Percentiles rank a stretch among this genome's conserved stretches.
Conservation (phyloP, 768 basidiomycete genomes). For the Tylopilus sp. region DNA sequence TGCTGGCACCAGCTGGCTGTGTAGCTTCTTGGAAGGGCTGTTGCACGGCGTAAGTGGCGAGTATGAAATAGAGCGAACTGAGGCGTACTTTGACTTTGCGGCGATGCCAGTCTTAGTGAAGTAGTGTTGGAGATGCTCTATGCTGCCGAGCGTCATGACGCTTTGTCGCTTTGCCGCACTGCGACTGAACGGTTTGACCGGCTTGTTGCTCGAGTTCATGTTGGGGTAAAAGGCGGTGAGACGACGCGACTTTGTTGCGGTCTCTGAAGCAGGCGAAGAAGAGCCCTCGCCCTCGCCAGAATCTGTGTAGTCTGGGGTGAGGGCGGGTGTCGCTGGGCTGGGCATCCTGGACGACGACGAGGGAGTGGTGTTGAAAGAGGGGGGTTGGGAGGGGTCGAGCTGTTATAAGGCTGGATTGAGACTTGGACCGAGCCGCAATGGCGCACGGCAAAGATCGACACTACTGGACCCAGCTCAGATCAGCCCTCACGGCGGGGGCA, state of each 20-base stretch:
- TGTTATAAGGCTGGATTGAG: constrained; percentile 1
- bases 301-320: constrained; percentile 63
- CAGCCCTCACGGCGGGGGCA: constrained; percentile 66
- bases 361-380: constrained; percentile 6
- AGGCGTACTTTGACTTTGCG: constrained; percentile 66
- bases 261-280: constrained; percentile 24
- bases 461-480: constrained; percentile 75
- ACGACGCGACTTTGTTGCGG: constrained; percentile 52
- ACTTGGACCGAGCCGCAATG: constrained; percentile 26
- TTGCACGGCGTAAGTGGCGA: constrained; percentile 10
- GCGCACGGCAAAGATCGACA: constrained; percentile 61
- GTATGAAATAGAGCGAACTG: not conserved
- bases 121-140: constrained; percentile 93
- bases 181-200: constrained; percentile 80
- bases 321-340: constrained; percentile 46
- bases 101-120: constrained; percentile 86
- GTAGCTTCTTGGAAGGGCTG: constrained; percentile 47
- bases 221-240: constrained; percentile 79
- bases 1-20: constrained; percentile 70
- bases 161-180: constrained; percentile 92
- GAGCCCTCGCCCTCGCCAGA: constrained; percentile 42
- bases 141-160: constrained; percentile 93
- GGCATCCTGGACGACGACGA: constrained; percentile 22
- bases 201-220: constrained; percentile 65
- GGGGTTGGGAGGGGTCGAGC: constrained; percentile 14